These are phyloP conservation scores for Capsella bursapastoris DNA, from an alignment of 345 rosid species.

Conservation along the genomic window DNA sequence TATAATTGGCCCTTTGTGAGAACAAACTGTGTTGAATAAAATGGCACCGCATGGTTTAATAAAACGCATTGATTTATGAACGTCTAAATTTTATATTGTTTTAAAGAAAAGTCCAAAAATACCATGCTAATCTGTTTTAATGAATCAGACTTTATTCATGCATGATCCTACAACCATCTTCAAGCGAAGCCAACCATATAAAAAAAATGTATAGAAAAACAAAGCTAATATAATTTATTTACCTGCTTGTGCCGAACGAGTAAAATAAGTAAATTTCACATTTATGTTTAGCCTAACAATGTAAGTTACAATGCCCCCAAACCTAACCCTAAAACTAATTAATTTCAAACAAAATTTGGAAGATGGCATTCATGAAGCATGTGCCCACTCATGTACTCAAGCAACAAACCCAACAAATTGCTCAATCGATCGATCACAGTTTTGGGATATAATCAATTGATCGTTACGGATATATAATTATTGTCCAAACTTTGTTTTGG, in stretches of 20 bases:
- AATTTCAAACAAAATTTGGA: background rate
- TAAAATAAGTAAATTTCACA: background rate
- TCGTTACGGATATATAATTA: background rate
- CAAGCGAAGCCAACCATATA: too few species aligned
- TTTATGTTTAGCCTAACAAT: slow-evolving; percentile 8
- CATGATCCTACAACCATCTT: too few species aligned
- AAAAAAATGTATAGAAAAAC: too few species aligned
- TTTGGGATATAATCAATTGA: background rate
- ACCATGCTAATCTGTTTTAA: too few species aligned
- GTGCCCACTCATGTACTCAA: background rate
- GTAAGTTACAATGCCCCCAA: background rate
- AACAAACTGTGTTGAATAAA: too few species aligned
- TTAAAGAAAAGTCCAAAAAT: too few species aligned
- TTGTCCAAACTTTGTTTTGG: background rate
- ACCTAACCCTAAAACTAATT: slow-evolving; percentile 2
- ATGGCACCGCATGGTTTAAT: too few species aligned
- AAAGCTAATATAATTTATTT: background rate
- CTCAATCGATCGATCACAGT: background rate
- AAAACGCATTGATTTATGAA: too few species aligned
- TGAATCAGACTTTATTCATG: too few species aligned
- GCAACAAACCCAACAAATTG: background rate
- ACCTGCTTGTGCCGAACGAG: background rate
- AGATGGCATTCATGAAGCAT: background rate
- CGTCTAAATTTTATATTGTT: too few species aligned
- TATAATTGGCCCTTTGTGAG: too few species aligned